Evolutionary conservation across 2,329 filamentous ascomycete genomes (phyloP), one percentile per base, ranked within the genome.

Genomic region (Colletotrichum theobromicola): DNA sequence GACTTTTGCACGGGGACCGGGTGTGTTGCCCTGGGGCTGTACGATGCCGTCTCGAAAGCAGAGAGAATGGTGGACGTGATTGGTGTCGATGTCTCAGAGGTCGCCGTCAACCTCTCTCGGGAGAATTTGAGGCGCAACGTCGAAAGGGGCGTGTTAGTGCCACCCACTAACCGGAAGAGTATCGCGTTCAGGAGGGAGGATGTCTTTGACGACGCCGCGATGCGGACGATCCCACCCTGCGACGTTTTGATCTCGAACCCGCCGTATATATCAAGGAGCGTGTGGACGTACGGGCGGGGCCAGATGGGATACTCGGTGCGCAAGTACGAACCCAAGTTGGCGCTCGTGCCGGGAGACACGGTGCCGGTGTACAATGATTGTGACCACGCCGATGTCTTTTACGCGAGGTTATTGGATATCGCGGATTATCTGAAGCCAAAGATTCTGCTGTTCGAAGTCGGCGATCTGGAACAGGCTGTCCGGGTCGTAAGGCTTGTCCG

Each of bases 1-100:
- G 97, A 99, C 82, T 87, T 98, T 34, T 98, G 97, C 83, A 96
- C 95, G 0, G 97, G 97, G 12, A 95, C 94, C 7, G 97, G 97
- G 6, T 98, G 96, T 84, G 98, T 98, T 76, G 90, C 95, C 0
- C 89, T 98, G 10, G 89, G 95, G 4, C 87, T 98, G 8, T 91
- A 94, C 76, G 87, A 92, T 42, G 87, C 93, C 12, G 88, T 95
- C 46, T 83, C 83, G 21, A 72, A 81, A 79, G 79, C 82, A 24
- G 82, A 86, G 65, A 78, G 81, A 2, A 63, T 77, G 0, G 77
- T 94, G 9, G 82, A 85, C 5, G 85, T 94, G n/a, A 79, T 88
- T 1, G 96, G 94, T 5, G 83, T 98, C 21, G 96, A 98, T 81
- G 87, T 97, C 32, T 95, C 94, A 2, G 76, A 85, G 0, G 77